Evolutionary conservation across 2,329 filamentous ascomycete species (phyloP).

Genomic region (Trichoderma hamatum): DNA sequence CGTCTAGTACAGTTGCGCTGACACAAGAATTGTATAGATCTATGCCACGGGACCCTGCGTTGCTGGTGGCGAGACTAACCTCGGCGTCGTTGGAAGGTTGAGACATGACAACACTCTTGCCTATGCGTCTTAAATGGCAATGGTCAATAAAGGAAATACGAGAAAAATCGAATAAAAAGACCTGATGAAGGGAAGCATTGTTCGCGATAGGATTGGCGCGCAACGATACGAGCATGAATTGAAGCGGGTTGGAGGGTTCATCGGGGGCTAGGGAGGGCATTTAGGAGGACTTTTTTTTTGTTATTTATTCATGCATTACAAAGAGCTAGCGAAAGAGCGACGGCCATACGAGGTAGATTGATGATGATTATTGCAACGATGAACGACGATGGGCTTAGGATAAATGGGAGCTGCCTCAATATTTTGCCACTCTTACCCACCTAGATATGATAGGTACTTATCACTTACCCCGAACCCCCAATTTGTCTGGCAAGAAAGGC

Average conservation of each 20-base stretch:
- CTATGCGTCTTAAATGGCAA: conserved; percentile 39
- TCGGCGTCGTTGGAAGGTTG: conserved; percentile 68
- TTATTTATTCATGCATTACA: not conserved
- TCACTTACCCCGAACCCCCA: not conserved
- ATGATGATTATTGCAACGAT: not conserved
- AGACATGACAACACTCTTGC: conserved; percentile 74
- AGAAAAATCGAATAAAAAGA: not conserved
- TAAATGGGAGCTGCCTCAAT: not conserved
- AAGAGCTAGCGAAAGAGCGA: not conserved
- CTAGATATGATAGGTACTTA: not conserved
- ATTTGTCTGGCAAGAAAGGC: not conserved
- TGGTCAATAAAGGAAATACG: not conserved
- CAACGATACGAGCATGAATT: not conserved
- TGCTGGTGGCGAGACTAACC: conserved; percentile 63
- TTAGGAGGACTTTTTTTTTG: not conserved
- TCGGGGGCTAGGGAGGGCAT: not conserved
- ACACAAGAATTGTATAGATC: conserved; percentile 53
- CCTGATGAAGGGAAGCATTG: not conserved
- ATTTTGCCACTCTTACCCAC: not conserved
- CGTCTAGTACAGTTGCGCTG: not conserved
- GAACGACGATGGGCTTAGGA: not conserved
- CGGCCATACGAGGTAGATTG: not conserved
- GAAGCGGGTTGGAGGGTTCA: not conserved
- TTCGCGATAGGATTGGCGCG: not conserved
- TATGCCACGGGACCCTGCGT: conserved; percentile 74